Evolutionary conservation across 1,284 basidiomycete genomes (phyloP).

Genomic region (Phlebopus sp.): DNA sequence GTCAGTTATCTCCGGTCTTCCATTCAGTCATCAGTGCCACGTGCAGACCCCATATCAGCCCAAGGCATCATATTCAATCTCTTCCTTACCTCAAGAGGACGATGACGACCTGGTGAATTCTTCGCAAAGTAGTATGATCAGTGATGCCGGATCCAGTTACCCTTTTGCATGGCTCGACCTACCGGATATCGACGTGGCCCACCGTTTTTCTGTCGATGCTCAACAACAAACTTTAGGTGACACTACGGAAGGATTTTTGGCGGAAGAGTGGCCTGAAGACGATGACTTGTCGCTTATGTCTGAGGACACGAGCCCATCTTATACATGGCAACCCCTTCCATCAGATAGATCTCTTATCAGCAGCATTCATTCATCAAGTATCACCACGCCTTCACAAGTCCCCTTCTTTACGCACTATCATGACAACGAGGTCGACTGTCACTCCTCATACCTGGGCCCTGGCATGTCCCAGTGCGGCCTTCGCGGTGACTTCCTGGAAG

Average conservation of each 20-base stretch:
- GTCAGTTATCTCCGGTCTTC: conserved; percentile 32
- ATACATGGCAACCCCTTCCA: conserved; percentile 10
- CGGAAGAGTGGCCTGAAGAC: conserved; percentile 17
- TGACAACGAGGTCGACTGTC: conserved; percentile 9
- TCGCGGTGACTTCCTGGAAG: conserved; percentile 18
- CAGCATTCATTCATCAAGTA: conserved; percentile 14
- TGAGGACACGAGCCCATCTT: conserved; percentile 9
- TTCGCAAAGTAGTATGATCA: conserved; percentile 6
- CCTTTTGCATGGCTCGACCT: conserved; percentile 19
- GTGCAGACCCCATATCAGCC: conserved; percentile 14
- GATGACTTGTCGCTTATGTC: conserved; percentile 11
- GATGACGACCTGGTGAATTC: conserved; percentile 22
- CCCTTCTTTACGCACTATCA: conserved; percentile 16
- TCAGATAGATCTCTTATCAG: conserved; percentile 30
- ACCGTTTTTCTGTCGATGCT: conserved; percentile 1
- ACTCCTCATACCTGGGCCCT: conserved; percentile 10
- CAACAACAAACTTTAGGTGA: conserved; percentile 4
- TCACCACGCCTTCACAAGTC: conserved; percentile 13
- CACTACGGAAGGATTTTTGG: conserved; percentile 14
- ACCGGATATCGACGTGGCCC: conserved; percentile 9
- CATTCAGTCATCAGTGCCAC: conserved; percentile 2
- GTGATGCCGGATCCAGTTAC: conserved; percentile 4
- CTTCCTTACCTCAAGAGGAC: conserved; percentile 15
- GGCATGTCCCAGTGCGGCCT: conserved; percentile 8
- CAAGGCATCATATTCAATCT: conserved; percentile 7